phyloP scores from a whole-genome alignment of 2,329 filamentous ascomycete species.

The Domatiomyces catenatus region DNA sequence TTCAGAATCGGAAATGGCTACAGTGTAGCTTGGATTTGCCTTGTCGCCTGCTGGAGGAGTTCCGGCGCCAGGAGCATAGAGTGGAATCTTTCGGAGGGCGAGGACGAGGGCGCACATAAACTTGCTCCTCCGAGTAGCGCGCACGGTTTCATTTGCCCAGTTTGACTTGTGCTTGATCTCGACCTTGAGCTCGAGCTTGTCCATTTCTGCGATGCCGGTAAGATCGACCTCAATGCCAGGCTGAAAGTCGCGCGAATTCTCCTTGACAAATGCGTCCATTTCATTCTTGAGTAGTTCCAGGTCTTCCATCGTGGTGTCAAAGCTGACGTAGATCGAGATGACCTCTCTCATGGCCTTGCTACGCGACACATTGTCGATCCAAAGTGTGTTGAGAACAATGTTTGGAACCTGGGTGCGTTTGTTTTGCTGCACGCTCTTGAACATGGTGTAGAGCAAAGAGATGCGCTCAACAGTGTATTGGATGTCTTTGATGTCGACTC shows the following conservation, averaged over 20 bases:
- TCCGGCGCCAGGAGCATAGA: constrained; percentile 65
- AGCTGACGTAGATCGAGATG: constrained; percentile 64
- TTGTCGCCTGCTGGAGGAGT: constrained; percentile 43
- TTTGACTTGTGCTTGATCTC: constrained; percentile 86
- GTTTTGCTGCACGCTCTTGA: constrained; percentile 67
- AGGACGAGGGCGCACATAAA: constrained; percentile 90
- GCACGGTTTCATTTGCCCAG: constrained; percentile 74
- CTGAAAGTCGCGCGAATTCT: constrained; percentile 84
- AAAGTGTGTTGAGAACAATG: constrained; percentile 78
- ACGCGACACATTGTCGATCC: constrained; percentile 86
- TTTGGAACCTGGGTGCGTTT: constrained; percentile 76
- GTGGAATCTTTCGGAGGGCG: constrained; percentile 73
- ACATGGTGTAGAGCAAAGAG: constrained; percentile 82
- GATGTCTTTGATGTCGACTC: constrained; percentile 59
- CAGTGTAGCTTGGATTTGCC: constrained; percentile 67
- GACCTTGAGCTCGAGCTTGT: constrained; percentile 70
- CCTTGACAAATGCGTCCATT: constrained; percentile 74
- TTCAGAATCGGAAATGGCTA: constrained; percentile 54
- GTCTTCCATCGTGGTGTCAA: constrained; percentile 78
- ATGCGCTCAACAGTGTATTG: constrained; percentile 81
- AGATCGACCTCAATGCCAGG: constrained; percentile 67
- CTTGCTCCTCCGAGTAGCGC: constrained; percentile 70
- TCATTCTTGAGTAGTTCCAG: constrained; percentile 71
- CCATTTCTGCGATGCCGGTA: constrained; percentile 63
- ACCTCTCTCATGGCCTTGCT: constrained; percentile 84